Percentiles rank a stretch among this genome's conserved stretches.
These are phyloP conservation scores for Phytopythium vexans DNA, from an alignment of 352 stramenopile genomes.

Conservation along the genomic window DNA sequence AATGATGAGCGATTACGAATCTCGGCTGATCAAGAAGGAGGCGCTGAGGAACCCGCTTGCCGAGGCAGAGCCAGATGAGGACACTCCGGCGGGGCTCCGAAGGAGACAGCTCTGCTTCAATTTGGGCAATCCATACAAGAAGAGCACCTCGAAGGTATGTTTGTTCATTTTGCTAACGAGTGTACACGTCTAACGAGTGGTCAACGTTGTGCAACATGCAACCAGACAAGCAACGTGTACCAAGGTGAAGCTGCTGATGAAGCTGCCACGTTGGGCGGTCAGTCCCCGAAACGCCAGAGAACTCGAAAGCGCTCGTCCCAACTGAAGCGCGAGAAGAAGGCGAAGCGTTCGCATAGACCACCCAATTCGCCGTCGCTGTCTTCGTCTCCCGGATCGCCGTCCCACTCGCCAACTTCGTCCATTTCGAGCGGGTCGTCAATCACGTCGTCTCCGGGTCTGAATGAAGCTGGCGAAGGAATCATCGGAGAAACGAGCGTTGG, in stretches of 20 bases:
- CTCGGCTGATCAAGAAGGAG: constrained; percentile 84
- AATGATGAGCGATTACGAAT: constrained; percentile 88
- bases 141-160: constrained; percentile 73
- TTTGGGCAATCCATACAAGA: constrained; percentile 88
- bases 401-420: constrained; percentile 52
- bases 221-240: constrained; percentile 73
- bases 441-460: constrained; percentile 66
- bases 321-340: constrained; percentile 74
- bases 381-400: constrained; percentile 67
- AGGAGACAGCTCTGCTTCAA: constrained; percentile 84
- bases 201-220: constrained; percentile 15
- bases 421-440: constrained; percentile 49
- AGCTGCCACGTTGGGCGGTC: constrained; percentile 67
- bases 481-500: constrained; percentile 53
- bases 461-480: constrained; percentile 54
- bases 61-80: constrained; percentile 81
- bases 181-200: no score
- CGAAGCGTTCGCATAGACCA: constrained; percentile 59
- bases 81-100: constrained; percentile 67
- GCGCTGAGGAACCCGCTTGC: constrained; percentile 79
- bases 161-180: not conserved
- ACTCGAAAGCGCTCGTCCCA: constrained; percentile 85
- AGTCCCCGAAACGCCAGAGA: constrained; percentile 77
- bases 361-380: constrained; percentile 69
- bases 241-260: constrained; percentile 84